Evolutionary conservation across 1,284 basidiomycete genomes (phyloP), one percentile per base, ranked within the genome.

Genomic region (Leccinum griseonigrum): DNA sequence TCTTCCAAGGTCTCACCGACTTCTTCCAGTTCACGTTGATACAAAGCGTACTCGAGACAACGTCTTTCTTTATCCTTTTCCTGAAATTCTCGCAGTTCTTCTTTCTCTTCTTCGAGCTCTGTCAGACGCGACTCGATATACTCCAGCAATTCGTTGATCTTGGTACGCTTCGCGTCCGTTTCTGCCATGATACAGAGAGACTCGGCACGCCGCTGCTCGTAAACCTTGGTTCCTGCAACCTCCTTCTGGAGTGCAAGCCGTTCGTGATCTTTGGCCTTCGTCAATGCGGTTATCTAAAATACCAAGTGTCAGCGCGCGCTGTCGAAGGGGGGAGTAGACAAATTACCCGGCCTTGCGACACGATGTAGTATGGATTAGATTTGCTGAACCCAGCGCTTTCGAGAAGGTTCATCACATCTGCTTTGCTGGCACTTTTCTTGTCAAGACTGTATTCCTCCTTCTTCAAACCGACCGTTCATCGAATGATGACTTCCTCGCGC

Each of bases 391-490:
- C 97, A 0, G 97, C 97, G 69, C 89, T 92, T 75, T 98, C 95
- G 31, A 98, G 84, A n/a, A 98, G 80, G 71, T 93, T 96, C 93
- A 97, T 96, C 28, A 99, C 94, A 69, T 99, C 97, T 5, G 95
- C 95, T 76, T 98, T 98, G 75, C 88, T 94, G 0, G 93, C 92
- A 65, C 90, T 94, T 79, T 98, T 98, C 78, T 92, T 90, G 78
- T 99, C 97, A 53, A 99, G 82, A 67, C 92, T 94, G 79, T 98
- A 99, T 78, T 99, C 97, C 73, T 99, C 97, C 80, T 99, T 99
- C 82, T 99, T 98, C 56, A 95, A 77, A 64, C 97, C 97, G 63
- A 99, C 98, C 2, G 97, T 99, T 50, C 95, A 85, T 6, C 95
- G 85, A 3, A 98, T 82, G 40, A 93, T 87, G 43, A 96, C 85